A percentile compares a stretch with the other conserved stretches of the same genome.
Conservation (phyloP, 768 basidiomycete genomes). For the Mycena capillaripes region DNA sequence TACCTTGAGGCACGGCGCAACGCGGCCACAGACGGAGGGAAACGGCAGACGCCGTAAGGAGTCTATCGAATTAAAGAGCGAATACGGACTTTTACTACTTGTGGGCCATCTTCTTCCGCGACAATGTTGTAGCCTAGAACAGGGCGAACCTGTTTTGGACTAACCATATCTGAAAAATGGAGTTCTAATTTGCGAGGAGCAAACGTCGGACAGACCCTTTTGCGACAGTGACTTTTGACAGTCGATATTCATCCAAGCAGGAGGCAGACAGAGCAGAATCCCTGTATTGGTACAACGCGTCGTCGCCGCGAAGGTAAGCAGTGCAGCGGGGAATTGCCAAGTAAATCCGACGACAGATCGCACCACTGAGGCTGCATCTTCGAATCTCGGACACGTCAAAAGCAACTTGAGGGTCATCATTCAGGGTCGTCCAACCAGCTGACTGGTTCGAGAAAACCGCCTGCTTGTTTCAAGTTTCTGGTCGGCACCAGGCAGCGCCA, state of each 20-base stretch:
- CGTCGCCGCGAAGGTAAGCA: constrained; percentile 4
- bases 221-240: background rate
- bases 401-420: background rate
- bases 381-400: background rate
- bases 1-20: background rate
- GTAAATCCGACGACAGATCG: constrained; percentile 1
- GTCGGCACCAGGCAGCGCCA: background rate
- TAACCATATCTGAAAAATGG: background rate
- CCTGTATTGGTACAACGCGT: background rate
- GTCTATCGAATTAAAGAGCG: background rate
- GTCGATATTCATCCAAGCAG: background rate
- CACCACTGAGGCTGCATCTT: background rate
- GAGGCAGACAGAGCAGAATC: background rate
- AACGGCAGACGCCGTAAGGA: constrained; percentile 13
- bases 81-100: background rate
- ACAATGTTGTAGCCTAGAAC: background rate
- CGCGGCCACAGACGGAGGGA: background rate
- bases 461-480: background rate
- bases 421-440: background rate
- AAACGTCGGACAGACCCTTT: too few species aligned
- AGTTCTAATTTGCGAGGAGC: too few species aligned
- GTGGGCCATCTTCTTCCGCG: constrained; percentile 16
- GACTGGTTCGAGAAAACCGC: background rate
- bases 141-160: background rate
- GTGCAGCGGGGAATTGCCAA: background rate